Evolutionary conservation across 768 basidiomycete species (phyloP).

Genomic region (Russula earlei): DNA sequence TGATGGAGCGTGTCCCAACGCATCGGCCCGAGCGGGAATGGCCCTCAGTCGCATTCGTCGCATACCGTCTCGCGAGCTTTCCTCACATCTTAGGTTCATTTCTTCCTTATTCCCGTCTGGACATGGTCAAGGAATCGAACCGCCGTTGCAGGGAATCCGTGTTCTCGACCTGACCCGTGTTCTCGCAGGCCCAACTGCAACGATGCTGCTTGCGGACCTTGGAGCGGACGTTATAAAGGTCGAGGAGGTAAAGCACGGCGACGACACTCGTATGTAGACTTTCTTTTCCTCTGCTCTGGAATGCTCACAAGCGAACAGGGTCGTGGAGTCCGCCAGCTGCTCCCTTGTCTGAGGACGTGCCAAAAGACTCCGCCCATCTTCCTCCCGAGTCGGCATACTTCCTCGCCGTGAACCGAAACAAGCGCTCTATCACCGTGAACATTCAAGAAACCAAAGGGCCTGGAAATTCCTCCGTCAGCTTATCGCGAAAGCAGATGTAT

Average conservation of each 20-base stretch:
- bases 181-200: conserved; percentile 85
- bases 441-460: conserved; percentile 74
- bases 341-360: conserved; percentile 32
- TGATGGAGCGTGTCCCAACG: too few relatives aligned
- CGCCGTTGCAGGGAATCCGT: conserved; percentile 70
- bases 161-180: conserved; percentile 88
- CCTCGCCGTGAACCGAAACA: conserved; percentile 80
- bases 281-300: background rate
- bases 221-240: conserved; percentile 93
- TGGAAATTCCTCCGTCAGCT: conserved; percentile 63
- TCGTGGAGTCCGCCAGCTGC: conserved; percentile 33
- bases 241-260: conserved; percentile 70
- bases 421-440: conserved; percentile 82
- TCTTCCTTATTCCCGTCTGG: background rate
- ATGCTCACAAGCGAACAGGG: conserved; percentile 15
- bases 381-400: conserved; percentile 94
- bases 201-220: conserved; percentile 88
- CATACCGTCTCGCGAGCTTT: background rate
- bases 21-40: background rate
- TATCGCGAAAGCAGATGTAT: conserved; percentile 64
- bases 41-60: background rate
- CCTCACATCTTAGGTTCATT: background rate
- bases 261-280: conserved; percentile 68
- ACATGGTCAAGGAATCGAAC: conserved; percentile 45
- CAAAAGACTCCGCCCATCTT: conserved; percentile 48